phyloP scores from a whole-genome alignment of 805 yeast species.

The Saturnispora zaruensis region DNA sequence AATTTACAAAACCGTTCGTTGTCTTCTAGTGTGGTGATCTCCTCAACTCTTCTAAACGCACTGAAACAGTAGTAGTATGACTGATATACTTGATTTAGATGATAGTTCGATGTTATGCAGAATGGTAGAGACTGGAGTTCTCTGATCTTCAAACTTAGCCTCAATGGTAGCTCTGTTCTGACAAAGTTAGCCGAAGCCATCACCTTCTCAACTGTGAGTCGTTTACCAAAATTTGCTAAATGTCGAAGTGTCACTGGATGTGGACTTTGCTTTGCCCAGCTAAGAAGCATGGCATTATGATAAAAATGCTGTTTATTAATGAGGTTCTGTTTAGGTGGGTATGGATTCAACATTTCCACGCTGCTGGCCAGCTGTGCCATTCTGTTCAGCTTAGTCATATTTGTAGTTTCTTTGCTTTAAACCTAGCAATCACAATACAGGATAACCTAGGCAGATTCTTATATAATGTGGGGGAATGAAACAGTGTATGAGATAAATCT shows the following conservation, averaged over 20 bases:
- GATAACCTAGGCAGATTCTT: background rate
- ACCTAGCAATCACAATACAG: background rate
- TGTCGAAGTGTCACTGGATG: constrained; percentile 89
- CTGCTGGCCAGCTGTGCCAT: constrained; percentile 3
- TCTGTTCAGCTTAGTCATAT: background rate
- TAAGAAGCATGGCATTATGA: constrained; percentile 62
- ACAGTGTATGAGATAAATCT: background rate
- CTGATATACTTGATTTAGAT: constrained; percentile 77
- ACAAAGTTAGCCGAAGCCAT: constrained; percentile 84
- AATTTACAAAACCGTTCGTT: constrained; percentile 65
- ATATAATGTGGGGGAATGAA: background rate
- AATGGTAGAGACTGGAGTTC: constrained; percentile 77
- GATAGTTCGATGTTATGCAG: constrained; percentile 75
- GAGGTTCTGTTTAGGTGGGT: constrained; percentile 11
- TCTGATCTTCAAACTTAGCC: constrained; percentile 72
- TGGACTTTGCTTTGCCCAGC: constrained; percentile 57
- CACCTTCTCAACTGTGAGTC: constrained; percentile 66
- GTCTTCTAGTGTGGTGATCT: constrained; percentile 61
- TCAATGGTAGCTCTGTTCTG: constrained; percentile 70
- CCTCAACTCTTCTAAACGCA: constrained; percentile 65
- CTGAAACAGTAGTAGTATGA: constrained; percentile 84
- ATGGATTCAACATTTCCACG: constrained; percentile 6
- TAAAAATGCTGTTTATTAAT: constrained; percentile 66
- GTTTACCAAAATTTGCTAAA: constrained; percentile 80
- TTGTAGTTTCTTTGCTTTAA: background rate